phyloP scores from a whole-genome alignment of 257 asterid species.

The Forsythia viridissima region DNA sequence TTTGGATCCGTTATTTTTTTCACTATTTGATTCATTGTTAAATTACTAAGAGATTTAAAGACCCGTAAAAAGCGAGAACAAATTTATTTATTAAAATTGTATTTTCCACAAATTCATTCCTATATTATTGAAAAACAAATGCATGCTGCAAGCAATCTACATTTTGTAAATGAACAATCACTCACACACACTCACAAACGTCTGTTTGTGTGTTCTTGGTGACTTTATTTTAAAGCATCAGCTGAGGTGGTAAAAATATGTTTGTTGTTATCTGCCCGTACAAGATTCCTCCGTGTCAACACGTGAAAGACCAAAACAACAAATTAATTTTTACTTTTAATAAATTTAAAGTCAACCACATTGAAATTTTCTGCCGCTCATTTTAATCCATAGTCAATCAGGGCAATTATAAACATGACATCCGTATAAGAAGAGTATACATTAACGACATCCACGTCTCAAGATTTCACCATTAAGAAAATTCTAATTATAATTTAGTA shows the following conservation, averaged over 20 bases:
- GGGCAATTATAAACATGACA: not conserved
- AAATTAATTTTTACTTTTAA: no score
- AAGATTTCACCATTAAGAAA: not conserved
- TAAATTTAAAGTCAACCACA: no score
- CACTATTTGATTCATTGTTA: no score
- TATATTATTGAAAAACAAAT: no score
- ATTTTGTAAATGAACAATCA: no score
- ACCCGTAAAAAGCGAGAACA: no score
- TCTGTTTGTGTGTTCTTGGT: not conserved
- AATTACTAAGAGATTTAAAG: no score
- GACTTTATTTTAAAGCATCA: not conserved
- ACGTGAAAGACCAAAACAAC: not conserved
- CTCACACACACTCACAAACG: no score
- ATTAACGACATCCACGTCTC: not conserved
- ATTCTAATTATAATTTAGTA: not conserved
- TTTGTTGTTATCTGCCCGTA: not conserved
- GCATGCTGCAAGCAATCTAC: no score
- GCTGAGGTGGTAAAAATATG: conserved; percentile 8
- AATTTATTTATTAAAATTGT: no score
- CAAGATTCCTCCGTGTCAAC: not conserved
- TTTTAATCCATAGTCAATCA: not conserved
- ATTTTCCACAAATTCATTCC: no score
- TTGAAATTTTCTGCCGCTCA: not conserved
- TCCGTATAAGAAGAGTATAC: not conserved
- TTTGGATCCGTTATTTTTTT: not conserved